phyloP scores from a whole-genome alignment of 208 protist genomes.

The Crithidia acanthocephali region DNA sequence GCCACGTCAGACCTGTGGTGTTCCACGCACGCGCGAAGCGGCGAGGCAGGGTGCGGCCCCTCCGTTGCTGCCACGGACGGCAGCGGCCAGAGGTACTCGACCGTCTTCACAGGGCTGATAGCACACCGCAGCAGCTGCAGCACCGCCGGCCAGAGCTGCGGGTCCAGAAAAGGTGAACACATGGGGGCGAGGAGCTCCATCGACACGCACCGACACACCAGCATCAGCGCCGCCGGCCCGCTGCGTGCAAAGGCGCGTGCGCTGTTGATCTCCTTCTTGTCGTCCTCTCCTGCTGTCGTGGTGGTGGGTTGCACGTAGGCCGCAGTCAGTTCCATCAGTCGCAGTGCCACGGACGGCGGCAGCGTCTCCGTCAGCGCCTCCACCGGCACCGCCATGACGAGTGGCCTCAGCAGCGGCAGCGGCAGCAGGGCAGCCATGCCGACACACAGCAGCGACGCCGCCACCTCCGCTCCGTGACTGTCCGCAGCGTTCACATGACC shows the following conservation, averaged over 20 bases:
- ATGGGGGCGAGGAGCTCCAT: neutral
- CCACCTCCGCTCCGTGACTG: slow-evolving; percentile 6
- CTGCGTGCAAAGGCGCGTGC: slow-evolving; percentile 13
- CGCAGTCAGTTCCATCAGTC: slow-evolving; percentile 7
- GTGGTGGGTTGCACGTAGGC: slow-evolving; percentile 12
- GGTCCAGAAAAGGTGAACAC: neutral
- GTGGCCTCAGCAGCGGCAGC: neutral
- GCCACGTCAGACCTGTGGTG: slow-evolving; percentile 4
- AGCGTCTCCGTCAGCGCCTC: slow-evolving; percentile 15
- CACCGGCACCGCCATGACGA: slow-evolving; percentile 4
- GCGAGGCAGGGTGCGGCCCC: neutral
- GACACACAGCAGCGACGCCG: slow-evolving; percentile 17
- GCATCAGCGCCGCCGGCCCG: slow-evolving; percentile 13
- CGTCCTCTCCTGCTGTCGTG: neutral
- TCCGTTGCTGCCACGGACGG: neutral
- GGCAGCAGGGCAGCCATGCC: slow-evolving; percentile 19
- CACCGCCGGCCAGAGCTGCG: slow-evolving; percentile 5
- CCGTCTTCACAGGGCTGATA: neutral
- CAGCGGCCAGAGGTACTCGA: slow-evolving; percentile 15
- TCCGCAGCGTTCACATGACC: neutral
- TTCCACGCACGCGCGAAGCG: slow-evolving; percentile 6
- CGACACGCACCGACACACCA: slow-evolving; percentile 15
- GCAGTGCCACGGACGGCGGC: slow-evolving; percentile 7
- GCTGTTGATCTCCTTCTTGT: neutral
- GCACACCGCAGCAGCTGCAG: slow-evolving; percentile 16